phyloP scores from a whole-genome alignment of 148 eudicot genomes.

The Bassia scoparia region DNA sequence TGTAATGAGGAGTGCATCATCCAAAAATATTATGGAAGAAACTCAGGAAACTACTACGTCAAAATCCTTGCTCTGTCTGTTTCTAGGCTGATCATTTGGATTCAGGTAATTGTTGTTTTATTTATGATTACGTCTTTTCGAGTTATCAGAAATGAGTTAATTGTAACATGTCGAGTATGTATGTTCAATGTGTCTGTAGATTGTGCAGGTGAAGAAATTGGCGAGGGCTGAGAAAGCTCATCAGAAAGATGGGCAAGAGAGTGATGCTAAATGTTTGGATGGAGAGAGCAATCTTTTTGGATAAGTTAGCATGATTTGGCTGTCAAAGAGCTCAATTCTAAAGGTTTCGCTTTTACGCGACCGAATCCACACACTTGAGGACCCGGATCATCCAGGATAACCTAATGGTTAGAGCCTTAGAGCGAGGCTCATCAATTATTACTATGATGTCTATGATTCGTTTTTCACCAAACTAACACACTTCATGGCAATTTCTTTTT shows the following conservation, averaged over 20 bases:
- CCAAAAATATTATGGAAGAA: background rate
- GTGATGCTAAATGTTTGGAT: background rate
- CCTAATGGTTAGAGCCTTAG: too few species aligned
- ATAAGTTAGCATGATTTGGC: slow-evolving; percentile 35
- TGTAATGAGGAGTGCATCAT: too few species aligned
- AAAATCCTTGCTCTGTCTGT: slow-evolving; percentile 27
- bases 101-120: slow-evolving; percentile 28
- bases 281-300: slow-evolving; percentile 3
- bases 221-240: slow-evolving; percentile 28
- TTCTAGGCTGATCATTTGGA: slow-evolving; percentile 43
- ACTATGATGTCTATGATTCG: too few species aligned
- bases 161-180: background rate
- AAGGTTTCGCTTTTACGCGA: slow-evolving; percentile 49
- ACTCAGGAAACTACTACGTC: slow-evolving; percentile 13
- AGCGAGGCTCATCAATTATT: too few species aligned
- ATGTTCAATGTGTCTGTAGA: background rate
- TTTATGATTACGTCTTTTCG: background rate
- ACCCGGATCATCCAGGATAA: slow-evolving; percentile 42
- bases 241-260: slow-evolving; percentile 32
- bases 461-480: too few species aligned
- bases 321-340: slow-evolving; percentile 37
- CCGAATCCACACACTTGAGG: slow-evolving; percentile 39
- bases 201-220: slow-evolving; percentile 36
- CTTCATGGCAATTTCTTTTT: too few species aligned
- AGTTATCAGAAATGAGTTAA: background rate